Conservation (phyloP, 1,284 basidiomycete genomes). For the Cutaneotrichosporon cutaneum region DNA sequence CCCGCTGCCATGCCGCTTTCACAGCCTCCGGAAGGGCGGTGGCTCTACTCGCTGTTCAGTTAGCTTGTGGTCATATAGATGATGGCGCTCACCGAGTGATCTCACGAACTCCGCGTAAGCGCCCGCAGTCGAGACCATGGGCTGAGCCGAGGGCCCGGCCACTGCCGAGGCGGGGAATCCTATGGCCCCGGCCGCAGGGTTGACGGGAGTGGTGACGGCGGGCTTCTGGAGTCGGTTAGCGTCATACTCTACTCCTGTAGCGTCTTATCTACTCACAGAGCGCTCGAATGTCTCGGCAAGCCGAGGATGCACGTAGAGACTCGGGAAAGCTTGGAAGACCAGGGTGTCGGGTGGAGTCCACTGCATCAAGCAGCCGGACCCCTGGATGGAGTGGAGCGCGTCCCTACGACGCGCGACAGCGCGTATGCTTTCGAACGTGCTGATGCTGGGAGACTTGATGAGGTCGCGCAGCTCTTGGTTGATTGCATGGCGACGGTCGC, state of each 20-base stretch:
- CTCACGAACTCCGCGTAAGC: not conserved
- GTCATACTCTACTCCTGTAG: too few relatives aligned
- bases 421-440: not conserved
- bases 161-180: not conserved
- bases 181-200: not conserved
- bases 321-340: not conserved
- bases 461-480: slow-evolving; percentile 8
- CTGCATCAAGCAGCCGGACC: slow-evolving; percentile 7
- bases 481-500: slow-evolving; percentile 11
- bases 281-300: slow-evolving; percentile 7
- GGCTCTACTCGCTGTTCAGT: not conserved
- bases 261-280: too few relatives aligned
- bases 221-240: too few relatives aligned
- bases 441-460: not conserved
- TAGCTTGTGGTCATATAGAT: not conserved
- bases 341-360: slow-evolving; percentile 12
- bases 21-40: not conserved
- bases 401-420: slow-evolving; percentile 4
- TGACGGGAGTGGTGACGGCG: not conserved
- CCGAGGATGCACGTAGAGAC: not conserved
- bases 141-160: not conserved
- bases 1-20: not conserved
- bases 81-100: not conserved
- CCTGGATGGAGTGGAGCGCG: not conserved
- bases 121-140: not conserved